Conservation (phyloP, 306 rosid species). For the Quercus bicolor region DNA sequence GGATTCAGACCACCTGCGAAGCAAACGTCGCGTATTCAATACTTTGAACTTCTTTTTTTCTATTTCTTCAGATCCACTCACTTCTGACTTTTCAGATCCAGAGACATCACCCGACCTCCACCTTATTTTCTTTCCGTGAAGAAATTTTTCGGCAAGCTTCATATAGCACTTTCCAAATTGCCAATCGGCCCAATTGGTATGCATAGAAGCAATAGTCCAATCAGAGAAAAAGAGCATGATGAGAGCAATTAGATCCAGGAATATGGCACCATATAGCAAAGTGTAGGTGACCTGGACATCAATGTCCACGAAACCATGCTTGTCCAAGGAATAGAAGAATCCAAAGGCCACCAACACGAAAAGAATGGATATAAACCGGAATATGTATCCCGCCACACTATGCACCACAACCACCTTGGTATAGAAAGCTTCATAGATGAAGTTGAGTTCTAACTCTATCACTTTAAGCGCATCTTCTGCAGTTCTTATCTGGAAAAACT, state of each 20-base stretch:
- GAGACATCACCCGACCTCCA: too few relatives aligned
- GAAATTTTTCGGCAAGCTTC: accelerated
- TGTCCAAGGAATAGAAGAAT: not conserved
- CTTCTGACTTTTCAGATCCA: too few relatives aligned
- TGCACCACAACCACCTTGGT: constrained; percentile 32
- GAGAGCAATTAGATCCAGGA: constrained; percentile 12
- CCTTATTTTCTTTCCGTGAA: too few relatives aligned
- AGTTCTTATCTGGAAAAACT: not conserved
- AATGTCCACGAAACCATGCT: too few relatives aligned
- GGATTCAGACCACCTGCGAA: constrained; percentile 34
- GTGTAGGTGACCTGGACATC: constrained; percentile 36
- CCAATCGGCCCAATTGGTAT: too few relatives aligned
- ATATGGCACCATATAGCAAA: constrained; percentile 34
- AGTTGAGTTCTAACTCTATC: constrained; percentile 27
- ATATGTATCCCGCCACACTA: not conserved
- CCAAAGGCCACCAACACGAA: constrained; percentile 2
- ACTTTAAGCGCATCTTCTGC: constrained; percentile 12
- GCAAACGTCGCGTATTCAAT: too few relatives aligned
- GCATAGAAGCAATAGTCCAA: constrained; percentile 11
- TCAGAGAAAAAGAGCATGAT: constrained; percentile 23
- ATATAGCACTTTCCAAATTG: too few relatives aligned
- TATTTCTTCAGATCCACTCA: too few relatives aligned
- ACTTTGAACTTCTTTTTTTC: too few relatives aligned
- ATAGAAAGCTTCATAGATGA: constrained; percentile 33
- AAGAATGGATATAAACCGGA: not conserved